Evolutionary conservation across 2,329 filamentous ascomycete species (phyloP).

Genomic region (Alternaria brassicicola): DNA sequence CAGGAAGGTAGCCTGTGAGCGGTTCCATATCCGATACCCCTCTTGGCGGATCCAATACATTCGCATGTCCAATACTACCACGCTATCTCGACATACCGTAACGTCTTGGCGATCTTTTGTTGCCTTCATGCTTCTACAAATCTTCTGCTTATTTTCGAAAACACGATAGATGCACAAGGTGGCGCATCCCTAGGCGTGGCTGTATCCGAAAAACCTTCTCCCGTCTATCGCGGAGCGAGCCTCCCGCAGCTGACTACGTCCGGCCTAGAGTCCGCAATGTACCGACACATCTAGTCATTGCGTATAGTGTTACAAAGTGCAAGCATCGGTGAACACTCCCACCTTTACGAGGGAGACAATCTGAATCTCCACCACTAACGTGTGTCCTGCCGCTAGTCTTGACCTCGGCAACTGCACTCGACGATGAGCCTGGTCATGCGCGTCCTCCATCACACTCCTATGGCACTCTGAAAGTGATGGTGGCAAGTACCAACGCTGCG

Average conservation of each 20-base stretch:
- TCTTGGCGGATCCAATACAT: not conserved
- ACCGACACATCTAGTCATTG: not conserved
- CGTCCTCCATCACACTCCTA: not conserved
- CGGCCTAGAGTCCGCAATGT: not conserved
- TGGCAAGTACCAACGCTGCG: not conserved
- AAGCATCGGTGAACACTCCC: not conserved
- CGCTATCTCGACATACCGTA: not conserved
- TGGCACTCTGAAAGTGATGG: not conserved
- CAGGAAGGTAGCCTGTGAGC: conserved; percentile 36
- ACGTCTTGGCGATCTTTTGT: not conserved
- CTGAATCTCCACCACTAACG: not conserved
- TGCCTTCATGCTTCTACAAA: not conserved
- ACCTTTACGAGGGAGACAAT: not conserved
- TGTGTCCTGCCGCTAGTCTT: not conserved
- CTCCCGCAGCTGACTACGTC: not conserved
- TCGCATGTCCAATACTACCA: not conserved
- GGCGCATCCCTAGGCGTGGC: not conserved
- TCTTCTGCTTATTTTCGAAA: not conserved
- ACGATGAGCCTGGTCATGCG: not conserved
- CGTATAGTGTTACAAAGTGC: not conserved
- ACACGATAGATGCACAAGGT: not conserved
- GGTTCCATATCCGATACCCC: not conserved
- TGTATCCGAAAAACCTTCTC: not conserved
- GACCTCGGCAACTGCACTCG: not conserved
- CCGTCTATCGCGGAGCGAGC: not conserved